Evolutionary conservation across 2,329 filamentous ascomycete genomes (phyloP).

Genomic region (Colletotrichum sp.): DNA sequence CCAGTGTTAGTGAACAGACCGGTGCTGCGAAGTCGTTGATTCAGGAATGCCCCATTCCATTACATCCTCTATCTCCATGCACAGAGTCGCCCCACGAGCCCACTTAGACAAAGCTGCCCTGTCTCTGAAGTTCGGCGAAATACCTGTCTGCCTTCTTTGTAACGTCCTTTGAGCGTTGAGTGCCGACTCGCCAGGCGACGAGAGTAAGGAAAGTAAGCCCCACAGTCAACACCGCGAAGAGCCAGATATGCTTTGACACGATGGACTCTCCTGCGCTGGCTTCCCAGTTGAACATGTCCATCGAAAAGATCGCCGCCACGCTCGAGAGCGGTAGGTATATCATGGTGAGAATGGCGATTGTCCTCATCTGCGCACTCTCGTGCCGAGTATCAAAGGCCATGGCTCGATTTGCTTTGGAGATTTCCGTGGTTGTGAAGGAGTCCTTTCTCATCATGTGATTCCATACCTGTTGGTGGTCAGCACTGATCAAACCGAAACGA

Average conservation of each 20-base stretch:
- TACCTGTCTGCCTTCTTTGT: background rate
- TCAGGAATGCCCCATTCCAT: too few species aligned
- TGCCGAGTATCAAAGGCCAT: slow-evolving; percentile 27
- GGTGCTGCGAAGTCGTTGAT: too few species aligned
- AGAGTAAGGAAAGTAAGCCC: slow-evolving; percentile 22
- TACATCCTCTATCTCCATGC: too few species aligned
- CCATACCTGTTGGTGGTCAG: slow-evolving; percentile 25
- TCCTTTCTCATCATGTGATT: slow-evolving; percentile 31
- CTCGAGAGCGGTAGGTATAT: slow-evolving; percentile 30
- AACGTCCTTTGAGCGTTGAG: background rate
- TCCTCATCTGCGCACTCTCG: slow-evolving; percentile 32
- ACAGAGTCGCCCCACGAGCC: too few species aligned
- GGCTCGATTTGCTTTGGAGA: slow-evolving; percentile 25
- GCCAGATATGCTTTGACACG: slow-evolving; percentile 30
- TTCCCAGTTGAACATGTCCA: slow-evolving; percentile 30
- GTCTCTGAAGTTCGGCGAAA: background rate
- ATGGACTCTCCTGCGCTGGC: slow-evolving; percentile 21
- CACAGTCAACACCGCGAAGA: slow-evolving; percentile 24
- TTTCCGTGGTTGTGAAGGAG: slow-evolving; percentile 26
- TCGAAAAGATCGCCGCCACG: slow-evolving; percentile 31
- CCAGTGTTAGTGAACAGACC: too few species aligned
- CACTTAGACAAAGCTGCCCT: background rate
- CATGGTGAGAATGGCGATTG: slow-evolving; percentile 33
- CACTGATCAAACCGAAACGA: too few species aligned
- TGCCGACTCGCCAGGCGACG: background rate